Base-by-base conservation (phyloP, 2,329 filamentous ascomycete species). In the Emericellopsis cladophorae region DNA sequence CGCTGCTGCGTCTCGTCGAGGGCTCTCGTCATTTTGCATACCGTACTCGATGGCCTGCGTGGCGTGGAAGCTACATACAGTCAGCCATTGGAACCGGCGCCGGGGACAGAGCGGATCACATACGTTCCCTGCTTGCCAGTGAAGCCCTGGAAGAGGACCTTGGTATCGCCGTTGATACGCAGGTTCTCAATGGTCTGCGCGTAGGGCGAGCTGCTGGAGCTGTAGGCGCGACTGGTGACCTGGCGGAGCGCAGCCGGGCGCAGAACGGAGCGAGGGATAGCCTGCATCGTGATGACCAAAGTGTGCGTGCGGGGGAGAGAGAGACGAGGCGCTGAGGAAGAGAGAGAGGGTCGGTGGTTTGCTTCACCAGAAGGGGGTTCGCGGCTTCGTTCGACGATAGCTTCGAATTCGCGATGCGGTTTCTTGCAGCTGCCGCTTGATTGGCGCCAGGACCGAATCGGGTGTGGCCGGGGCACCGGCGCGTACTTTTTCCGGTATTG, bases 1-100 rank as follows among this genome's bases (percentile, higher is more conserved):
- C 45, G 50, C 46, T 54, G 16, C 39, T 36, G n/a, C 21, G 32
- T 16, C 29, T 36, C 26, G 39, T 24, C 6, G 21, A 16, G 23
- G 12, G 37, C 16, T 34, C 24, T 42, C 33, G 33, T 34, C 18
- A n/a, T 18, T 22, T 42, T 49, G 26, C 63, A 61, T 85, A 93
- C 87, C 92, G 68, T 98, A 98, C 66, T 94, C 92, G 66, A 98
- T 95, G 52, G 92, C 92, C 71, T 95, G 89, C 64, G 87, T 77
- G 51, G 92, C 92, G 66, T 98, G 92, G 76, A 98, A 98, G 55
- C 90, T 96, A 53, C 42, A 21, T 12, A 31, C 7, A 29, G n/a
- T 37, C 22, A 37, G 36, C 36, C 21, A 15, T 35, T 9, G n/a
- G 16, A 29, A 4, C 26, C 11, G 9, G 9, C 10, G 15, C 7